A percentile compares a stretch with the other conserved stretches of the same genome.
Conservation (phyloP, 495 filamentous ascomycete genomes). For the Aspergillus egyptiacus region DNA sequence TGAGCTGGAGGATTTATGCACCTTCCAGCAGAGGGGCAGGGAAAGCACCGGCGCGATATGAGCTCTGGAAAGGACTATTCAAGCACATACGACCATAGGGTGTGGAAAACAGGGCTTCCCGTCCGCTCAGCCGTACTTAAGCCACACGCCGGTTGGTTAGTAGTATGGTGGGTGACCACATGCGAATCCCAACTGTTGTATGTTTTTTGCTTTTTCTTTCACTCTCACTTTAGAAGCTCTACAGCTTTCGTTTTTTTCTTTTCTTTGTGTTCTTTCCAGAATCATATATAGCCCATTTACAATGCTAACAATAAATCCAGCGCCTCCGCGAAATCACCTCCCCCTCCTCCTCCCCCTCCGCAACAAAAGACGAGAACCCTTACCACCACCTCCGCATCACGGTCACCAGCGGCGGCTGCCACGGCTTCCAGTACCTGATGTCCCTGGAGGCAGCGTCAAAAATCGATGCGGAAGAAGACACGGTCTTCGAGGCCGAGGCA, state of each 20-base stretch:
- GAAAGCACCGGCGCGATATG: neutral
- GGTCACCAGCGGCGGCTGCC: slow-evolving; percentile 88
- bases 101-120: slow-evolving; percentile 48
- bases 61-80: neutral
- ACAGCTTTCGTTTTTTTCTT: too few relatives aligned
- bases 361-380: slow-evolving; percentile 66
- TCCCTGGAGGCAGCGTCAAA: slow-evolving; percentile 59
- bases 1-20: neutral
- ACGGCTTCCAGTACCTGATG: slow-evolving; percentile 98
- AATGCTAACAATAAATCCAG: slow-evolving; percentile 28
- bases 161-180: slow-evolving; percentile 49
- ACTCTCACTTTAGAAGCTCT: too few relatives aligned
- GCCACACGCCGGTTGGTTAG: slow-evolving; percentile 46
- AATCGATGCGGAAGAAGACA: slow-evolving; percentile 71
- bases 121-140: slow-evolving; percentile 48
- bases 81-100: slow-evolving; percentile 45
- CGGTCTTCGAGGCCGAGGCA: slow-evolving; percentile 47
- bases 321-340: slow-evolving; percentile 61
- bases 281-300: neutral
- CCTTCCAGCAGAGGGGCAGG: neutral
- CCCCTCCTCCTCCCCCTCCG: slow-evolving; percentile 36
- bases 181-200: slow-evolving; percentile 47
- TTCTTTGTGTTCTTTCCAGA: neutral
- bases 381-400: slow-evolving; percentile 79
- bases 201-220: slow-evolving; percentile 38